Evolutionary conservation across 305 asterid genomes (phyloP).

Genomic region (Fraxinus ornus): DNA sequence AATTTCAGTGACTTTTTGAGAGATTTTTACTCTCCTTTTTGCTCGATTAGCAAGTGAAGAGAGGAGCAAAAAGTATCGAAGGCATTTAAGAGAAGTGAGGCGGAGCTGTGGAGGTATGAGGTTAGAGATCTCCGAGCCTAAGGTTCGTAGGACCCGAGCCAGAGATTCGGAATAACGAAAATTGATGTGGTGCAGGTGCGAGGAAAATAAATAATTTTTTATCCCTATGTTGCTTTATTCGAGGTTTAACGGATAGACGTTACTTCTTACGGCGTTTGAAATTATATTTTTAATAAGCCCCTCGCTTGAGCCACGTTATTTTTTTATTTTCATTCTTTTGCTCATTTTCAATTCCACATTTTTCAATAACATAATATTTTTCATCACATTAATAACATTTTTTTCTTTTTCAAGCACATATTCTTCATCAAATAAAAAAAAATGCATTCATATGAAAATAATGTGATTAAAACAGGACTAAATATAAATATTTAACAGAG

Average conservation of each 20-base stretch:
- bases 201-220: constrained; percentile 19
- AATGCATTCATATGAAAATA: too few species aligned
- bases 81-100: constrained; percentile 27
- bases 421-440: too few species aligned
- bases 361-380: too few species aligned
- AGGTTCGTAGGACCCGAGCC: constrained; percentile 42
- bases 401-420: too few species aligned
- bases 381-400: too few species aligned
- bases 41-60: constrained; percentile 4
- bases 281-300: not conserved
- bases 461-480: too few species aligned
- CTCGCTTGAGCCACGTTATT: too few species aligned
- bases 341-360: too few species aligned
- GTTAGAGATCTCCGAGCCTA: constrained; percentile 37
- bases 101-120: not conserved
- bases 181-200: constrained; percentile 15
- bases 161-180: constrained; percentile 32
- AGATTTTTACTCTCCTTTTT: not conserved
- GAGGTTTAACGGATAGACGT: constrained; percentile 36
- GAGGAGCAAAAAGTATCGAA: not conserved
- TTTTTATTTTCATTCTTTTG: too few species aligned
- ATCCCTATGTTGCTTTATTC: constrained; percentile 25
- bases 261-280: not conserved
- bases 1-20: not conserved
- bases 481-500: not conserved